phyloP scores from a whole-genome alignment of 192 early-diverging fungal genomes.

The Dimargaris cristalligena region DNA sequence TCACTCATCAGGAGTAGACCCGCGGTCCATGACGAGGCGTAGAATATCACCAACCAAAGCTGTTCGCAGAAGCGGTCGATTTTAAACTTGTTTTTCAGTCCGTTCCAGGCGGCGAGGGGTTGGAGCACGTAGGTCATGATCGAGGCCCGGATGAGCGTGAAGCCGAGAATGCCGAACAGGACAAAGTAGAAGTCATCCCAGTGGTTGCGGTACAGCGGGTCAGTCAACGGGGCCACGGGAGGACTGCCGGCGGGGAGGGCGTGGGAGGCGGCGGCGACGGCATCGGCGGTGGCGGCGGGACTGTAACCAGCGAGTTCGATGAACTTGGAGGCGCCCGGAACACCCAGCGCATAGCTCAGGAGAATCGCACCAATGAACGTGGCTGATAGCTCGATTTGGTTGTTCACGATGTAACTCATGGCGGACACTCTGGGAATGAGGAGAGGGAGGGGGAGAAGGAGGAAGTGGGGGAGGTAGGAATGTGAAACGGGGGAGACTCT shows the following conservation, averaged over 20 bases:
- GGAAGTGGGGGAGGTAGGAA: too few relatives aligned
- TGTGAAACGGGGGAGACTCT: too few relatives aligned
- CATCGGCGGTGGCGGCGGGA: neutral
- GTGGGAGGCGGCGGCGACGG: neutral
- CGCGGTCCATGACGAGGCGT: conserved; percentile 18
- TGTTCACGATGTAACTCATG: conserved; percentile 3
- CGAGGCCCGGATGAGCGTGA: conserved; percentile 14
- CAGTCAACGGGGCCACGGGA: neutral
- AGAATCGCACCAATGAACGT: conserved; percentile 2
- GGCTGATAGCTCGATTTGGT: conserved; percentile 6
- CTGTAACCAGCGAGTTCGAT: neutral
- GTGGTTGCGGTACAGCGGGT: neutral
- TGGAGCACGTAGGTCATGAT: conserved; percentile 20
- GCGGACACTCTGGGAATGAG: too few relatives aligned
- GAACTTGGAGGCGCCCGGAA: neutral
- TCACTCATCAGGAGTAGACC: conserved; percentile 19
- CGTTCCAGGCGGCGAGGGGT: conserved; percentile 21
- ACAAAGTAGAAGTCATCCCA: conserved; percentile 20
- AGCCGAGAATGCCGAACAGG: conserved; percentile 15
- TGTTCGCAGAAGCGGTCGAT: conserved; percentile 32
- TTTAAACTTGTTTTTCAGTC: conserved; percentile 18
- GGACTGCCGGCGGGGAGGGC: neutral
- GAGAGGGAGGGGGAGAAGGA: too few relatives aligned
- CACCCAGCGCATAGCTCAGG: neutral
- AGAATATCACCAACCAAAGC: conserved; percentile 28